Percentiles rank a stretch among this genome's conserved stretches.
phyloP scores from a whole-genome alignment of 2,329 filamentous ascomycete genomes.

The Microsporum audouinii region DNA sequence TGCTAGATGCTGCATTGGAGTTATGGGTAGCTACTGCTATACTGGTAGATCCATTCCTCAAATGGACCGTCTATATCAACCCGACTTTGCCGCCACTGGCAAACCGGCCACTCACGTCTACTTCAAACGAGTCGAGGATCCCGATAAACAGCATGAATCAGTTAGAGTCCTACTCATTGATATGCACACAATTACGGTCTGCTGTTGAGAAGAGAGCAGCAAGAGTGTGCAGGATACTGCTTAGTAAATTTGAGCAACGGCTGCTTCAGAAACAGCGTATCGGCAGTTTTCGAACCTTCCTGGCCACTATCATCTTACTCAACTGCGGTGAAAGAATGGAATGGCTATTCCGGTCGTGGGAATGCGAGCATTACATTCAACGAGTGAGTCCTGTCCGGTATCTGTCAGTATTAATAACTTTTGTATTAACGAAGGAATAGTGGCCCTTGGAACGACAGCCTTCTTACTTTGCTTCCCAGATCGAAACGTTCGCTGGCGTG shows the following conservation, averaged over 20 bases:
- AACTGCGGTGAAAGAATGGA: conserved; percentile 50
- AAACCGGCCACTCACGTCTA: conserved; percentile 27
- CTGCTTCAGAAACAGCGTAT: conserved; percentile 47
- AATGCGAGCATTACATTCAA: conserved; percentile 29
- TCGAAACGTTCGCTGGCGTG: conserved; percentile 47
- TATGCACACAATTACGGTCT: conserved; percentile 44
- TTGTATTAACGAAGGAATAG: conserved; percentile 15
- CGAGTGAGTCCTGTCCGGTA: conserved; percentile 20
- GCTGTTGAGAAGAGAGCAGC: conserved; percentile 45
- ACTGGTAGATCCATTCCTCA: conserved; percentile 39
- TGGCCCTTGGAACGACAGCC: conserved; percentile 47
- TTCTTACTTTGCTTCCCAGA: conserved; percentile 43
- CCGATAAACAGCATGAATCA: conserved; percentile 31
- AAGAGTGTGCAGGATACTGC: conserved; percentile 42
- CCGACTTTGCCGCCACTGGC: conserved; percentile 29
- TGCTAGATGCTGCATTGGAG: conserved; percentile 43
- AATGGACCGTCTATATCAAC: conserved; percentile 41
- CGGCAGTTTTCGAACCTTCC: conserved; percentile 47
- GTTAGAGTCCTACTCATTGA: conserved; percentile 37
- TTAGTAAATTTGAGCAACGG: conserved; percentile 51
- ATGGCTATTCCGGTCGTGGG: conserved; percentile 46
- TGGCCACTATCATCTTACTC: conserved; percentile 48
- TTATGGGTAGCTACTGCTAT: conserved; percentile 47
- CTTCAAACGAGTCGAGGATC: conserved; percentile 30
- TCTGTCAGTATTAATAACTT: not conserved